Evolutionary conservation across 495 filamentous ascomycete genomes (phyloP).

Genomic region (Clohesyomyces aquaticus): DNA sequence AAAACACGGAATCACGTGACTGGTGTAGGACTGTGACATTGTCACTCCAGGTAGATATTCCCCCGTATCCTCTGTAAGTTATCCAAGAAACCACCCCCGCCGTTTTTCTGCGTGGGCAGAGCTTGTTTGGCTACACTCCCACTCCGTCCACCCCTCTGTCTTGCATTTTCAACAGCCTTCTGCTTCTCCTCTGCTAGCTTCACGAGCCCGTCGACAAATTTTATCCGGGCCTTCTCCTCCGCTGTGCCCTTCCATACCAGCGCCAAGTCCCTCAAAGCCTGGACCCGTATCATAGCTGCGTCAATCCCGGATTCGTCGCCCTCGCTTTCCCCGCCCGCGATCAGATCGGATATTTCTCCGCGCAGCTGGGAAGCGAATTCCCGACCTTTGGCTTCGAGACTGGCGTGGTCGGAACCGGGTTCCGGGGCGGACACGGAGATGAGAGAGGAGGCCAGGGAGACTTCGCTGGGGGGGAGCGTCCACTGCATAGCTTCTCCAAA

Average conservation of each 20-base stretch:
- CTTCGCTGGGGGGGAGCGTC: conserved; percentile 75
- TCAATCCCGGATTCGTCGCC: conserved; percentile 55
- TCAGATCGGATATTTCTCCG: conserved; percentile 69
- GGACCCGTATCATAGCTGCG: conserved; percentile 70
- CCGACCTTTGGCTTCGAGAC: conserved; percentile 78
- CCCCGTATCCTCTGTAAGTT: conserved; percentile 37
- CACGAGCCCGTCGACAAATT: conserved; percentile 78
- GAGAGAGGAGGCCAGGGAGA: conserved; percentile 67
- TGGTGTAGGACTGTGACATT: too few species aligned
- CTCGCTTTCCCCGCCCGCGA: conserved; percentile 53
- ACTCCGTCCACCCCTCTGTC: conserved; percentile 27
- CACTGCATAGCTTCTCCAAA: conserved; percentile 96
- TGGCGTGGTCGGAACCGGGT: conserved; percentile 60
- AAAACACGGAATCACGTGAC: too few species aligned
- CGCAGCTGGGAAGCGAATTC: conserved; percentile 69
- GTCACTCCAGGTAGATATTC: conserved; percentile 22
- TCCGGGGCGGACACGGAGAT: conserved; percentile 79
- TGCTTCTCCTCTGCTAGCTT: conserved; percentile 56
- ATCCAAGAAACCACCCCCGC: conserved; percentile 30
- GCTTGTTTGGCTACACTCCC: conserved; percentile 7
- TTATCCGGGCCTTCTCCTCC: conserved; percentile 82
- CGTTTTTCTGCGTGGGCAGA: conserved; percentile 2
- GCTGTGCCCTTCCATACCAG: conserved; percentile 90
- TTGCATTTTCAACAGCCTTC: conserved; percentile 32
- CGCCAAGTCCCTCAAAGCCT: conserved; percentile 70